Evolutionary conservation across 352 stramenopile genomes (phyloP), one percentile per base, ranked within the genome.

Genomic region (Thraustotheca clavata): DNA sequence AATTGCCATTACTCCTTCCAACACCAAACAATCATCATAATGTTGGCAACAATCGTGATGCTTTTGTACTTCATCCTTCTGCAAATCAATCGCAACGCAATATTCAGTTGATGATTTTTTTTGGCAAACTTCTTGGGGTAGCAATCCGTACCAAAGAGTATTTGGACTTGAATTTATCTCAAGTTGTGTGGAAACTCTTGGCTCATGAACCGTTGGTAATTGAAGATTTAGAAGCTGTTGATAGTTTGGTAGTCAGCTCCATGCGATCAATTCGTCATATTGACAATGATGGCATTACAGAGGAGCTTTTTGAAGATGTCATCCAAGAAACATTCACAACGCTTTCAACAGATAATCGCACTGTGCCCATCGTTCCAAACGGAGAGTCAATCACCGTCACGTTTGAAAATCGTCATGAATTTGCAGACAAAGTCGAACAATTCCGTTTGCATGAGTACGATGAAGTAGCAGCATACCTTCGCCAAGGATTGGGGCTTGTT

Each of bases 111-210:
- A 90, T 93, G 31, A 77, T 93, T 41, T 97, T 98, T 50, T 70
- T 98, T 6, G 91, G 91, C 6, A 96, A 96, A 61, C 71, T 98
- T 2, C 92, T 98, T 71, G 91, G 90, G 0, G 76, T 87, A n/a
- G 76, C 73, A 3, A 79, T 96, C 32, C 87, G 90, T 5, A 94
- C 85, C 52, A 91, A 95, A 39, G 73, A 95, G 43, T 94, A 91
- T 38, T 71, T 97, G 16, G 71, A 83, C 1, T 72, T 97, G 24
- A 86, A 91, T 29, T 61, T 97, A 34, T 79, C 89, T 6, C 67
- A 74, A 6, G 62, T 97, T 6, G 78, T 97, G 24, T 97, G 91
- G 91, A 97, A 96, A 67, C 70, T 78, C 29, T 67, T 98, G 3
- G 80, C 87, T 9, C 73, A 76, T 20, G 83, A 97, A 32, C 65